A percentile compares a stretch with the other conserved stretches of the same genome.
Conservation (phyloP, 768 basidiomycete species). For the Leccinum variicolor region DNA sequence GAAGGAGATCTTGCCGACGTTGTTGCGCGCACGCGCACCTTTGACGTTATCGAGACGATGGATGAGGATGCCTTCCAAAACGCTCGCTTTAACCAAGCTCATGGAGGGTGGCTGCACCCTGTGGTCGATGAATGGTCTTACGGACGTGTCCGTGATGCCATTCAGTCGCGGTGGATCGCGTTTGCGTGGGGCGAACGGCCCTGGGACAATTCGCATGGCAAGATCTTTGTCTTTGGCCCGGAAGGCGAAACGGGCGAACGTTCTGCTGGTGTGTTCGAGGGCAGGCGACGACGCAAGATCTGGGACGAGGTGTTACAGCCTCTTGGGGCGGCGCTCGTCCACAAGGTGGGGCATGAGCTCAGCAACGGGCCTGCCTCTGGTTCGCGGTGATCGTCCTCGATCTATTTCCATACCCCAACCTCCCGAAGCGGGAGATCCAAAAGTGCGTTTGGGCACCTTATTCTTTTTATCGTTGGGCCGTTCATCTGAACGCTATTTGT, state of each 20-base stretch:
- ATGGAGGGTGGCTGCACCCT: slow-evolving; percentile 50
- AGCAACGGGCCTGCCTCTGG: slow-evolving; percentile 57
- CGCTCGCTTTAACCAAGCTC: slow-evolving; percentile 9
- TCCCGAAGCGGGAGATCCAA: background rate
- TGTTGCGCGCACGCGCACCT: slow-evolving; percentile 13
- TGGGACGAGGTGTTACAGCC: slow-evolving; percentile 71
- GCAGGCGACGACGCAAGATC: slow-evolving; percentile 51
- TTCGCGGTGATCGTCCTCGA: slow-evolving; percentile 15
- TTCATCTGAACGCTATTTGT: background rate
- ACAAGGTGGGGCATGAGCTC: slow-evolving; percentile 72
- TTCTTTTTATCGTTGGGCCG: background rate
- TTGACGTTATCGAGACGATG: slow-evolving; percentile 28
- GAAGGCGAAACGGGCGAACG: slow-evolving; percentile 81
- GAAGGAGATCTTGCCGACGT: slow-evolving; percentile 17
- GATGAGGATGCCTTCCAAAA: slow-evolving; percentile 21
- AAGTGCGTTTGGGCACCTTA: slow-evolving; percentile 4
- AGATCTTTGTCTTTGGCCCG: slow-evolving; percentile 76
- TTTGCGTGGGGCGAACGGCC: slow-evolving; percentile 74
- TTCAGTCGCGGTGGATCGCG: slow-evolving; percentile 72
- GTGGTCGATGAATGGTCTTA: slow-evolving; percentile 69
- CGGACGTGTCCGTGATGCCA: slow-evolving; percentile 60
- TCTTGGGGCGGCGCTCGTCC: slow-evolving; percentile 61
- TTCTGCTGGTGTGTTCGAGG: slow-evolving; percentile 59
- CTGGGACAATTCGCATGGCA: slow-evolving; percentile 55
- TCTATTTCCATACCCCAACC: background rate